These are phyloP conservation scores for Pelargonium citronellum DNA, from an alignment of 441 rosid species.

Conservation along the genomic window DNA sequence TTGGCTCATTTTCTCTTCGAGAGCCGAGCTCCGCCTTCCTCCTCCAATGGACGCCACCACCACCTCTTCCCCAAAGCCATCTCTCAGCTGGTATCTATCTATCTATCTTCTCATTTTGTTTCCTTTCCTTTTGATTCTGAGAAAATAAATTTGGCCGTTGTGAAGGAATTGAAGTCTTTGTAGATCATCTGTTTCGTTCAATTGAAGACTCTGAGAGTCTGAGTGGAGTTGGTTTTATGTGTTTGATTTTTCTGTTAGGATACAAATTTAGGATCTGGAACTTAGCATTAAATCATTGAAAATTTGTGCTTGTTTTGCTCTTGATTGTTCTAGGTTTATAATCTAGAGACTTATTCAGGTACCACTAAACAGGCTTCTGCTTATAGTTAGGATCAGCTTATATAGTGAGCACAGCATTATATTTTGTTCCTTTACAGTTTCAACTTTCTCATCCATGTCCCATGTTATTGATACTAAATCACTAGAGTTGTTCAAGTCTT, in stretches of 20 bases:
- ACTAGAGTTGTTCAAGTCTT: background rate
- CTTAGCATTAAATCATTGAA: background rate
- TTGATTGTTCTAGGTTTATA: background rate
- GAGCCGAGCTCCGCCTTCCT: constrained; percentile 47
- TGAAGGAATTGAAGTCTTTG: too few species aligned
- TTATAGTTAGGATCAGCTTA: too few species aligned
- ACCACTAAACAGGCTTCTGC: background rate
- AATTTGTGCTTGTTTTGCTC: background rate
- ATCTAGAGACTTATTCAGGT: background rate
- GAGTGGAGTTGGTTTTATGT: background rate
- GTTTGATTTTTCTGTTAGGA: background rate
- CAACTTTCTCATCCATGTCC: background rate
- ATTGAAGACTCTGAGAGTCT: background rate
- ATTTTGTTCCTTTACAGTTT: background rate
- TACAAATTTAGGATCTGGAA: background rate
- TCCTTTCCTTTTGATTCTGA: background rate
- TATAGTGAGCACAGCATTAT: background rate
- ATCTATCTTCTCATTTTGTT: background rate
- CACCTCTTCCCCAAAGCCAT: constrained; percentile 94
- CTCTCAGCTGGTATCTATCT: constrained; percentile 64
- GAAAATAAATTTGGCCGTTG: background rate
- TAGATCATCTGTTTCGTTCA: too few species aligned
- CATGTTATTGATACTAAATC: background rate
- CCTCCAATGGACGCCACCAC: constrained; percentile 78
- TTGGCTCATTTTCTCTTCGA: constrained; percentile 79